Base-by-base conservation (phyloP, 257 asterid genomes). In the Scutellaria minor region DNA sequence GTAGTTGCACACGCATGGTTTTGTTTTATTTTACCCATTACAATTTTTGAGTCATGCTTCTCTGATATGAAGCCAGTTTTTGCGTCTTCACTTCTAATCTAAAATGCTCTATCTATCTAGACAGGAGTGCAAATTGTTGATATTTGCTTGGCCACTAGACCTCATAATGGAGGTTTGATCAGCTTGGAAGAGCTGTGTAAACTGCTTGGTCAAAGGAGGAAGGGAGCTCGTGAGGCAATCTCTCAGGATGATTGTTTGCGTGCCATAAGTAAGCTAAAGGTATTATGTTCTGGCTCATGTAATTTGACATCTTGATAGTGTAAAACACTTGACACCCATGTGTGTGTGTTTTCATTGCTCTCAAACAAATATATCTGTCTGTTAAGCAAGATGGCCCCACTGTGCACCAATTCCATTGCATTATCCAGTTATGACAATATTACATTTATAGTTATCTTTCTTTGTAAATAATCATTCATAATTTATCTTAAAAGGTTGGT, bases 171-270 rank as follows among this genome's bases (percentile, higher is more conserved):
- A 61, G 99, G 98, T 55, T 79, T 95, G 77, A 95, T 95, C 75
- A 88, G 96, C 86, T 86, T 95, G 81, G 98, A 88, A 79, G 99
- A 95, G 71, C 79, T 95, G 35, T 85, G 94, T 78, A 89, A 88
- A 77, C 70, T 90, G 76, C 94, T 92, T 72, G 86, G 94, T 63
- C 96, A 85, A 61, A 92, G 87, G 75, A 81, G 96, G 83, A 92
- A 86, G 74, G 88, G 90, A 47, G 85, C 93, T 70, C 99, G 99
- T 42, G 99, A 95, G 78, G 82, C 88, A 6, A 77, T 95, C 41
- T 87, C 98, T 65, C 98, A 90, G 82, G 98, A 95, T 86, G 99
- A 95, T 66, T 95, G 98, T 77, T 82, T 95, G 79, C 98, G 99
- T 73, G 99, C 99, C 52, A 92, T 95, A 39, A 90, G 99, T 81